Percentiles rank a stretch among this genome's conserved stretches.
These are phyloP conservation scores for Psilocybe sp. DNA, from an alignment of 768 basidiomycete species.

Conservation along the genomic window DNA sequence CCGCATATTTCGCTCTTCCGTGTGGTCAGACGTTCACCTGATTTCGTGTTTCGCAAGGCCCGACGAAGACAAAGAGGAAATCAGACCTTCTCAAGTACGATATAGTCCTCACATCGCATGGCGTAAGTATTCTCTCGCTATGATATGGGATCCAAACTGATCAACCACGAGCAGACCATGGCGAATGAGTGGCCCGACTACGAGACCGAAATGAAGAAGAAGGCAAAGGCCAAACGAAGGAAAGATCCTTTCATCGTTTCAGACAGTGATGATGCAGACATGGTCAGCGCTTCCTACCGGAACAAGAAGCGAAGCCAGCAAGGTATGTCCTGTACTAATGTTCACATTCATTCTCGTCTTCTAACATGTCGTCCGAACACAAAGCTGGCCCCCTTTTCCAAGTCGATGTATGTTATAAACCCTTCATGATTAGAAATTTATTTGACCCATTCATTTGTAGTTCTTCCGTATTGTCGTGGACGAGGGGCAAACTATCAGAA, in stretches of 20 bases:
- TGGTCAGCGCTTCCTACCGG: slow-evolving; percentile 17
- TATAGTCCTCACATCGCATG: slow-evolving; percentile 58
- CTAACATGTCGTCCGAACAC: neutral
- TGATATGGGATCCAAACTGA: neutral
- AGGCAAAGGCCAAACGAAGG: slow-evolving; percentile 36
- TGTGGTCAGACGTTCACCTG: slow-evolving; percentile 2
- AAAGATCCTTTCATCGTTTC: slow-evolving; percentile 30
- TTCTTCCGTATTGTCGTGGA: slow-evolving; percentile 55
- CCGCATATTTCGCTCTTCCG: neutral
- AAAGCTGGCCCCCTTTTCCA: slow-evolving; percentile 50
- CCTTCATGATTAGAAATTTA: neutral
- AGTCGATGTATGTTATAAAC: slow-evolving; percentile 33
- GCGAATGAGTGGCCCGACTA: slow-evolving; percentile 57
- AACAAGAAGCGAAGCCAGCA: slow-evolving; percentile 31
- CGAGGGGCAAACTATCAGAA: slow-evolving; percentile 55
- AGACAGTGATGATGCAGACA: slow-evolving; percentile 34
- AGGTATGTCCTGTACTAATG: slow-evolving; percentile 16
- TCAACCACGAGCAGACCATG: slow-evolving; percentile 40
- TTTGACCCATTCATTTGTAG: slow-evolving; percentile 18
- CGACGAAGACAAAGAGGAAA: slow-evolving; percentile 41
- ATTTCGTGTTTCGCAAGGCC: slow-evolving; percentile 24
- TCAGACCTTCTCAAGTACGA: slow-evolving; percentile 56
- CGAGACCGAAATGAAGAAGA: slow-evolving; percentile 45
- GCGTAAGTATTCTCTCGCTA: slow-evolving; percentile 23
- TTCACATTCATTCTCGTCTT: neutral